Conservation (phyloP, 495 filamentous ascomycete species). For the Penicillium coffeae region DNA sequence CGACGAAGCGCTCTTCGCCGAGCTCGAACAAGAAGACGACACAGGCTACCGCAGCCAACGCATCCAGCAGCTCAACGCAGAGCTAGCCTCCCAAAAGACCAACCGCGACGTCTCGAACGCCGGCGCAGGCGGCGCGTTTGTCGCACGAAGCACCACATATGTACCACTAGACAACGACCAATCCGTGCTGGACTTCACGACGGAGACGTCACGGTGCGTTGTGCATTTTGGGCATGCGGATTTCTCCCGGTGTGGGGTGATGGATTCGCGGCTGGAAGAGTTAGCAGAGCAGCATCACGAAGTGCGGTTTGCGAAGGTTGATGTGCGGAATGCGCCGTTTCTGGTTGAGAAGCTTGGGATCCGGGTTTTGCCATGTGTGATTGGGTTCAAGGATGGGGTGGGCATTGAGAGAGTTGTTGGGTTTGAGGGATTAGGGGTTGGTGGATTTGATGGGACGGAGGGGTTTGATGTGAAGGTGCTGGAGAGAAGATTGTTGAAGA, state of each 20-base stretch:
- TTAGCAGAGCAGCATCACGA: conserved; percentile 64
- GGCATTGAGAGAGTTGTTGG: conserved; percentile 66
- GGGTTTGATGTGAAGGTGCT: conserved; percentile 58
- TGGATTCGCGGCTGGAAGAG: conserved; percentile 60
- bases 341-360: conserved; percentile 67
- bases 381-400: conserved; percentile 67
- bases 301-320: conserved; percentile 63
- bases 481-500: conserved; percentile 58
- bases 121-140: conserved; percentile 25
- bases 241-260: conserved; percentile 66
- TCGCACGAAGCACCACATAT: conserved; percentile 45
- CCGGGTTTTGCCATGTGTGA: conserved; percentile 69
- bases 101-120: conserved; percentile 11
- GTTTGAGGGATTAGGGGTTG: conserved; percentile 65
- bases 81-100: conserved; percentile 48
- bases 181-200: conserved; percentile 64
- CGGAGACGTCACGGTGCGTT: conserved; percentile 57
- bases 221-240: conserved; percentile 76
- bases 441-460: conserved; percentile 53
- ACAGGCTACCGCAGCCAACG: conserved; percentile 65
- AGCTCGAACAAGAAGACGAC: conserved; percentile 63
- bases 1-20: conserved; percentile 68
- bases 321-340: conserved; percentile 71
- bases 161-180: conserved; percentile 62
- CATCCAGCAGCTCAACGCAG: conserved; percentile 66